Evolutionary conservation across 768 basidiomycete genomes (phyloP), one percentile per base, ranked within the genome.

Genomic region (Agrocybe pediades): DNA sequence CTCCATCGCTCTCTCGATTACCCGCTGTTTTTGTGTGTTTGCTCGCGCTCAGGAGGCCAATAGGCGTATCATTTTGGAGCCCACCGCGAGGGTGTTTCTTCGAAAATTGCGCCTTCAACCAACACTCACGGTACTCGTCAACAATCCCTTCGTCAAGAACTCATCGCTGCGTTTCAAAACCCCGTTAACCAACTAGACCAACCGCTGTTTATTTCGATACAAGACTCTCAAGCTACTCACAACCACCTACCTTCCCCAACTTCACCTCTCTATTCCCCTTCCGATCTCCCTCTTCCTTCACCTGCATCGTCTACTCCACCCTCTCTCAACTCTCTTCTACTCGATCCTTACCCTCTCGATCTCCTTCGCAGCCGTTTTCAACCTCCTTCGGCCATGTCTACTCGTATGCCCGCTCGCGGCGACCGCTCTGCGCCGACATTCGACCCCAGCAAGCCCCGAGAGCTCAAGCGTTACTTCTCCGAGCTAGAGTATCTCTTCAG

Each of bases 11-110:
- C n/a, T n/a, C n/a, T n/a, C n/a, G n/a, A n/a, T n/a, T n/a, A n/a
- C n/a, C n/a, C n/a, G n/a, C n/a, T n/a, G n/a, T n/a, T n/a, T n/a
- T n/a, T n/a, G n/a, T n/a, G n/a, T n/a, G n/a, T n/a, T n/a, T n/a
- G n/a, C n/a, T n/a, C n/a, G n/a, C n/a, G n/a, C 29, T 30, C 29
- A 6, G 23, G 20, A 30, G 30, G 19, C 17, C 16, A n/a, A 50
- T 23, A 13, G 42, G 56, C 56, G 20, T 25, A 58, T 54, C 57
- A 58, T 55, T 43, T 60, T 60, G 58, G 58, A 60, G 58, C 58
- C 58, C 58, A 60, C 58, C 58, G 58, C 58, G 58, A 60, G 55
- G 58, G 58, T 30, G 51, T 46, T 56, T 48, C 45, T 49, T 25
- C 25, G 36, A 56, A 41, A 33, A 54, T 57, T 54, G 30, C 42